Conservation (phyloP, 192 early-diverging fungal genomes). For the Backusella sp. region DNA sequence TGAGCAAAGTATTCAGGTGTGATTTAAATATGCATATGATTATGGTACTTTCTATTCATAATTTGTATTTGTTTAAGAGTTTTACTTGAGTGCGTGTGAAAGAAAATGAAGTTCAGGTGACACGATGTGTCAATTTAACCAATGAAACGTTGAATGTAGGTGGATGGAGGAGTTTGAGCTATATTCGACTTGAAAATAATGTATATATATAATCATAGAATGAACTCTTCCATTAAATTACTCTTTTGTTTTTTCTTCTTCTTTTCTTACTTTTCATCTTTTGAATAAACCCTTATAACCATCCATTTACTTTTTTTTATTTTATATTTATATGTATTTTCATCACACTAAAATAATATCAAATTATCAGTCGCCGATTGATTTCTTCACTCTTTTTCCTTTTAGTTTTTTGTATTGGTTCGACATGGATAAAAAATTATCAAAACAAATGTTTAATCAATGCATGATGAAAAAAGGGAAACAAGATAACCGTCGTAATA, state of each 20-base stretch:
- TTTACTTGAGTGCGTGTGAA: neutral
- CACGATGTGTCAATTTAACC: neutral
- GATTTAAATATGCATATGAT: neutral
- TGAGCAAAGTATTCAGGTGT: neutral
- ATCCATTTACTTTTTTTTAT: neutral
- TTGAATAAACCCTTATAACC: neutral
- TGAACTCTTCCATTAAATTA: neutral
- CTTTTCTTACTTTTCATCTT: neutral
- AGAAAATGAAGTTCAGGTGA: neutral
- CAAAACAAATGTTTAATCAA: neutral
- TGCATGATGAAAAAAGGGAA: neutral
- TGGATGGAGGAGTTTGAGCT: neutral
- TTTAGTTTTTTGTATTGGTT: neutral
- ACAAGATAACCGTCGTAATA: neutral
- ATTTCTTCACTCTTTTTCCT: neutral
- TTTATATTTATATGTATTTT: neutral
- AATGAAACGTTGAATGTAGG: neutral
- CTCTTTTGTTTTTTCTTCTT: neutral
- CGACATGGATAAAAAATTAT: neutral
- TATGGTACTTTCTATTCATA: neutral
- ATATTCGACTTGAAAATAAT: neutral
- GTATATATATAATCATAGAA: neutral
- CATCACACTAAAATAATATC: conserved; percentile 1
- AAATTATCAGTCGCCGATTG: conserved; percentile 6
- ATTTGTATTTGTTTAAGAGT: neutral